Evolutionary conservation across 1,284 basidiomycete genomes (phyloP).

Genomic region (Phellopilus nigrolimitatus): DNA sequence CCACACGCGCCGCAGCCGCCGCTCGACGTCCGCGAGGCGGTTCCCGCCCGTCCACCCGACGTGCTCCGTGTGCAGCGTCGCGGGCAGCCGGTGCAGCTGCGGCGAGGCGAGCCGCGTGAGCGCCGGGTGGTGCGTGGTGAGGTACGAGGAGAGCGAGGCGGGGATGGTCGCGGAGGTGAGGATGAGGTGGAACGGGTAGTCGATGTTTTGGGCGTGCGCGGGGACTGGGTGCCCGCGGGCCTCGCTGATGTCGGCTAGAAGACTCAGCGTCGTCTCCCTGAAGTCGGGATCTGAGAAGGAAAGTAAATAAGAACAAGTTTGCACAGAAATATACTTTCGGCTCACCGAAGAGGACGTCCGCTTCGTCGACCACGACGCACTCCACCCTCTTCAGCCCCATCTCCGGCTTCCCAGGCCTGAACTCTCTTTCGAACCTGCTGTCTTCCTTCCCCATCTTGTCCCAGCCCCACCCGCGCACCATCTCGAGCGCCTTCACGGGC

Average conservation of each 20-base stretch:
- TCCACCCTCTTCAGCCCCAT: slow-evolving; percentile 64
- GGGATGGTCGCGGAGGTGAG: slow-evolving; percentile 89
- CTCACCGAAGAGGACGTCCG: slow-evolving; percentile 83
- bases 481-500: slow-evolving; percentile 69
- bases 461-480: slow-evolving; percentile 65
- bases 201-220: slow-evolving; percentile 26
- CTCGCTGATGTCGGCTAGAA: slow-evolving; percentile 65
- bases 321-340: not conserved
- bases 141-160: slow-evolving; percentile 61
- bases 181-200: slow-evolving; percentile 73
- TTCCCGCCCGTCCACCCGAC: slow-evolving; percentile 75
- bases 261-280: slow-evolving; percentile 57
- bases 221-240: slow-evolving; percentile 49
- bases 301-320: not conserved
- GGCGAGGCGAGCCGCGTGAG: slow-evolving; percentile 72
- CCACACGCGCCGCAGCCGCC: slow-evolving; percentile 69
- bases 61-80: slow-evolving; percentile 65
- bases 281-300: slow-evolving; percentile 67
- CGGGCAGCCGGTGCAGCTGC: slow-evolving; percentile 71
- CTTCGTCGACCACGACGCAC: slow-evolving; percentile 86
- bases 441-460: slow-evolving; percentile 40
- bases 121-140: slow-evolving; percentile 55
- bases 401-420: slow-evolving; percentile 41
- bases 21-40: slow-evolving; percentile 72
- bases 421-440: slow-evolving; percentile 31